Percentiles rank a stretch among this genome's conserved stretches.
phyloP scores from a whole-genome alignment of 345 rosid species.

The Populus ilicifolia region DNA sequence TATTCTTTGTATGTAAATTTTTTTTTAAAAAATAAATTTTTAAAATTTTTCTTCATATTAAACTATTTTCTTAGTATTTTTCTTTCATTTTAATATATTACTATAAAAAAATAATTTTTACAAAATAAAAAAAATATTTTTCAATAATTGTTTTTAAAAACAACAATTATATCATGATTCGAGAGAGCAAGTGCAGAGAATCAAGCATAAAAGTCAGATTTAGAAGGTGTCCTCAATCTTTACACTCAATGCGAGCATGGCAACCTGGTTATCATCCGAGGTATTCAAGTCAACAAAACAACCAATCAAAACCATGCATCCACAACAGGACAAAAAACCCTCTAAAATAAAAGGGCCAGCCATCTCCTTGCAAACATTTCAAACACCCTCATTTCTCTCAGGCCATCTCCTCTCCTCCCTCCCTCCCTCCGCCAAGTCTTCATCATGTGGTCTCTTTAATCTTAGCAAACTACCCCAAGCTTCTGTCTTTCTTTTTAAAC shows the following conservation, averaged over 20 bases:
- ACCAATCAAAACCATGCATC: constrained; percentile 51
- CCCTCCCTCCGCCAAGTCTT: neutral
- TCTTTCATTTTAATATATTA: no score
- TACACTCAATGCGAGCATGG: neutral
- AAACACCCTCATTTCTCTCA: constrained; percentile 34
- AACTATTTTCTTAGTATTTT: no score
- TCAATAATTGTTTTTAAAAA: no score
- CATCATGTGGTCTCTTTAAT: neutral
- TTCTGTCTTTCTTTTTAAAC: neutral
- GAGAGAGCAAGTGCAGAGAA: neutral
- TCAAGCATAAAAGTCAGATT: neutral
- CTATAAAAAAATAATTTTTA: no score
- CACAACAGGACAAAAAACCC: constrained; percentile 42
- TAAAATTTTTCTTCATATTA: no score
- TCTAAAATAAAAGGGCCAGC: constrained; percentile 46
- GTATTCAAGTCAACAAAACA: constrained; percentile 24
- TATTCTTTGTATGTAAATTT: neutral
- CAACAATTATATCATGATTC: no score
- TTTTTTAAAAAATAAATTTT: no score
- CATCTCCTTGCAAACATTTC: constrained; percentile 64
- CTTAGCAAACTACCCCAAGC: neutral
- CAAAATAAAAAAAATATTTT: no score
- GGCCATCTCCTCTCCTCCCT: neutral
- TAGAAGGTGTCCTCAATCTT: neutral
- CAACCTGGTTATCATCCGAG: constrained; percentile 11